Percentiles rank a stretch among this genome's conserved stretches.
phyloP scores from a whole-genome alignment of 192 early-diverging fungal genomes.

The Podila epigama region DNA sequence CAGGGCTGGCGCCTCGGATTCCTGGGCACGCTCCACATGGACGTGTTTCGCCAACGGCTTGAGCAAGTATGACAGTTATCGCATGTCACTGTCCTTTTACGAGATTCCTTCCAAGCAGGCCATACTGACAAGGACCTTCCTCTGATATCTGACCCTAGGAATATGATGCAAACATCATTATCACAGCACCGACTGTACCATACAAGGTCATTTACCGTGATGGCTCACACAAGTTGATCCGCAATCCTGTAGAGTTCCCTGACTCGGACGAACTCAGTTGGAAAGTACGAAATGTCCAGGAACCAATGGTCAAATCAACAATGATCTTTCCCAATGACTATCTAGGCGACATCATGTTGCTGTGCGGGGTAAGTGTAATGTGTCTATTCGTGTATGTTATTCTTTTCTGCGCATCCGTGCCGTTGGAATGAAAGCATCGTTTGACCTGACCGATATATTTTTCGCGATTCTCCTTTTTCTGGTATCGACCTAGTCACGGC shows the following conservation, averaged over 20 bases:
- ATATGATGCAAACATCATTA: slow-evolving; percentile 89
- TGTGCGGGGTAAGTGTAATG: slow-evolving; percentile 66
- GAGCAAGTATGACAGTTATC: slow-evolving; percentile 63
- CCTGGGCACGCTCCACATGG: slow-evolving; percentile 96
- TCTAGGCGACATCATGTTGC: slow-evolving; percentile 75
- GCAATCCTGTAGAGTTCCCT: slow-evolving; percentile 94
- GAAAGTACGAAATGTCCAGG: slow-evolving; percentile 72
- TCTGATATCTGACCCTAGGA: no score
- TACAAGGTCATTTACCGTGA: slow-evolving; percentile 73
- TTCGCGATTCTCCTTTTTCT: no score
- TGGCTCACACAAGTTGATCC: slow-evolving; percentile 56
- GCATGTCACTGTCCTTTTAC: no score
- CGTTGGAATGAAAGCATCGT: no score
- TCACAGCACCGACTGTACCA: slow-evolving; percentile 93
- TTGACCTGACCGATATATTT: no score
- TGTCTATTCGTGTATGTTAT: no score
- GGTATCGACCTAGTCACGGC: slow-evolving; percentile 64
- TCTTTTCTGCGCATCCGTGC: no score
- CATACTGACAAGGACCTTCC: background rate
- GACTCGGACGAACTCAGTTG: slow-evolving; percentile 70
- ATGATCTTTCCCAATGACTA: slow-evolving; percentile 89
- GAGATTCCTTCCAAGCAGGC: background rate
- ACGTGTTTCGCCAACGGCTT: slow-evolving; percentile 94
- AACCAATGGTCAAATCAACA: slow-evolving; percentile 94
- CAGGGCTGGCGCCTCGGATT: slow-evolving; percentile 98